Base-by-base conservation (phyloP, 345 rosid species). In the rapeseed (Brassica napus) region DNA sequence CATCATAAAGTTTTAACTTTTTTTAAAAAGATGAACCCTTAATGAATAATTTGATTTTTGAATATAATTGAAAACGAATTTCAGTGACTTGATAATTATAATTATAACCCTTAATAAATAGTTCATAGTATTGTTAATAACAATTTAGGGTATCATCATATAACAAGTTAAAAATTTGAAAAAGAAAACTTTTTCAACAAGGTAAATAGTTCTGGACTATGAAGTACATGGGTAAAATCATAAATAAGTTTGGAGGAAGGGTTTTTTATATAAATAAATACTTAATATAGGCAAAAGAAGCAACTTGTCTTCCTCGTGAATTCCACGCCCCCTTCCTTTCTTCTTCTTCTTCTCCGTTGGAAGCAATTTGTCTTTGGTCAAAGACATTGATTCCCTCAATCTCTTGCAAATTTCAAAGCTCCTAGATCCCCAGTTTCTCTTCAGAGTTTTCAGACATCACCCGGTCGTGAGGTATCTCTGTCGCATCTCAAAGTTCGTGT, bases 241-340 rank as follows among this genome's bases (percentile, higher is more conserved):
- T 47, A 47, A 67, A 47, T 30, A 58, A 42, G 55, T 10, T 72
- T 1, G 1, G 8, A 44, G 35, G 31, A 28, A 61, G 74, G 74
- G 65, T 10, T 2, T 54, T 61, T 5, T 0, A 4, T 44, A 26
- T 26, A 47, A 4, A 63, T 2, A 47, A 79, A 68, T 0, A 74
- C 54, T 62, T 16, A 58, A 54, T 35, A 54, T 69, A 64, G 71
- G n/a, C 54, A 64, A 52, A 49, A 68, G 59, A 75, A 55, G 52
- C 76, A 55, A 55, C 9, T 63, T 61, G 39, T 63, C 57, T 75
- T 80, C 76, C 63, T 80, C 76, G 59, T 16, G 59, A 54, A n/a
- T 5, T 49, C 61, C 67, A 74, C 75, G 78, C 65, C 74, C 78
- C 54, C 21, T 24, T 10, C 6, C 9, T n/a, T n/a, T n/a, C 18